Base-by-base conservation (phyloP, 495 filamentous ascomycete genomes). In the Gamarada debralockiae region DNA sequence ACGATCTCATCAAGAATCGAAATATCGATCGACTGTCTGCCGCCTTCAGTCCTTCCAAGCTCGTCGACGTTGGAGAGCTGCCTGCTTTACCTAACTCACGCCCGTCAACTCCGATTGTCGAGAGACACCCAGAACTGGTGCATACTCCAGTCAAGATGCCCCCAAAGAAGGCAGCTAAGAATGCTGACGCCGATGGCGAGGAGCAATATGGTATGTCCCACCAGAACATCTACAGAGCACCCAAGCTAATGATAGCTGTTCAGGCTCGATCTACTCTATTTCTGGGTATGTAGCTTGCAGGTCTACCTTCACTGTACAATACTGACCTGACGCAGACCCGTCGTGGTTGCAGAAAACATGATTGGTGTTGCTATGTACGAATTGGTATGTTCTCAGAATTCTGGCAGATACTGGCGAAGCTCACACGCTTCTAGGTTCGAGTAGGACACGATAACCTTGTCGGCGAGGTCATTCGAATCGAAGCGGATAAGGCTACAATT, bases 281-380 rank as follows among this genome's bases (percentile, higher is more conserved):
- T 90, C 88, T 42, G 87, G 87, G 86, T 89, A 71, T 63, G 27
- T 29, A 29, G 10, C 4, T 5, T 20, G 34, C 24, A 44, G 3
- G 9, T 37, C 9, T 42, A 20, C 53, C 45, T 31, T 43, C 43
- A 24, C 9, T 2, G 9, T 48, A 1, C 55, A 62, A 47, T 66
- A 62, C 61, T 59, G 59, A 61, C 55, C 18, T 38, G 55, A 52
- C 65, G 63, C 65, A 93, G 91, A 48, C 95, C 93, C 61, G 93
- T 99, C 74, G 85, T 97, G 59, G 83, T 97, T 60, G 93, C 95
- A 66, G 92, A 97, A 76, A 83, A 97, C 69, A 96, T 97, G 92
- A 87, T 91, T 65, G 93, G 93, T 66, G 95, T 93, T 84, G 91
- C 93, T 65, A 97, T 99, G 95, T 97, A 99, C 79, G 93, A 99